These are phyloP conservation scores for Penicillium hesseltinei DNA, from an alignment of 2,329 filamentous ascomycete species.

Conservation along the genomic window DNA sequence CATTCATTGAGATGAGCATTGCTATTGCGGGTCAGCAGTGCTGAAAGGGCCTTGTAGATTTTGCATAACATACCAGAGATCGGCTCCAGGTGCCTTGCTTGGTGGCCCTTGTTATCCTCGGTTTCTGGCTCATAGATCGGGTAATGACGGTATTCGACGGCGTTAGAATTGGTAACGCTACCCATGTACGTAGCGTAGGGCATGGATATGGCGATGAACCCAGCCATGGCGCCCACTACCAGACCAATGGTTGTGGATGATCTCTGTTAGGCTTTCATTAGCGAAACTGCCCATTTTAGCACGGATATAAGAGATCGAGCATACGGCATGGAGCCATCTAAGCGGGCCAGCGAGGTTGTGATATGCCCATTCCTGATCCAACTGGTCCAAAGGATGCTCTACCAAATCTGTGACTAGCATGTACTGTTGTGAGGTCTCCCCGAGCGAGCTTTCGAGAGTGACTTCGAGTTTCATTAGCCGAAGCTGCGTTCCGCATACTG, in stretches of 20 bases:
- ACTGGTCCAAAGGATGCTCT: constrained; percentile 13
- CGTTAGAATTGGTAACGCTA: background rate
- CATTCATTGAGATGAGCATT: constrained; percentile 22
- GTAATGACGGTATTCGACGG: constrained; percentile 16
- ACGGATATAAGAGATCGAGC: constrained; percentile 3
- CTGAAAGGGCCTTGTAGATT: too few relatives aligned
- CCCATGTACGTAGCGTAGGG: constrained; percentile 17
- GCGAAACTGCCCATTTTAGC: background rate
- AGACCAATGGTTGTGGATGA: constrained; percentile 23
- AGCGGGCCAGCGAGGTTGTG: constrained; percentile 33
- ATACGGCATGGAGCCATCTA: constrained; percentile 33
- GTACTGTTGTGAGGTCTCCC: constrained; percentile 1
- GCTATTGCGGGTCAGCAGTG: constrained; percentile 24
- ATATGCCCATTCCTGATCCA: constrained; percentile 6
- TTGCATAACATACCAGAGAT: constrained; percentile 31
- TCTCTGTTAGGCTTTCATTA: constrained; percentile 20
- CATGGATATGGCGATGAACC: constrained; percentile 26
- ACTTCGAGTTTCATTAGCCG: constrained; percentile 27
- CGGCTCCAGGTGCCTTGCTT: constrained; percentile 30
- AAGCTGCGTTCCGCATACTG: constrained; percentile 30
- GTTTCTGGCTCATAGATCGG: constrained; percentile 21
- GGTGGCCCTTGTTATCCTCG: constrained; percentile 8
- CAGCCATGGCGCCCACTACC: constrained; percentile 24
- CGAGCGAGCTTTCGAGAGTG: constrained; percentile 5
- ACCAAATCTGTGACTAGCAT: constrained; percentile 12